Percentiles rank a stretch among this genome's conserved stretches.
Evolutionary conservation across 345 rosid species (phyloP).

Genomic region (Acer campestre): DNA sequence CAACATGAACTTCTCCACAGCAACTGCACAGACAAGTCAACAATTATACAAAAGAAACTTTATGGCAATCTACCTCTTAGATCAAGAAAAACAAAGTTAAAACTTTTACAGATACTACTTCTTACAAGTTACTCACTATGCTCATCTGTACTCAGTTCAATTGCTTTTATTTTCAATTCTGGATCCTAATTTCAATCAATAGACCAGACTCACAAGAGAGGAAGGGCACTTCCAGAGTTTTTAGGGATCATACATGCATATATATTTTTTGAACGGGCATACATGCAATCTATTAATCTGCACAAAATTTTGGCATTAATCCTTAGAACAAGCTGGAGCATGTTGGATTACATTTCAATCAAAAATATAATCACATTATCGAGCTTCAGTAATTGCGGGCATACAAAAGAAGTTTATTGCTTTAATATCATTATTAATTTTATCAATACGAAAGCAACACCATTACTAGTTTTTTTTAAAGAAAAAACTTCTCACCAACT

Average conservation of each 20-base stretch:
- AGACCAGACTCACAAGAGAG: not conserved
- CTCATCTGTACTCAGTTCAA: not conserved
- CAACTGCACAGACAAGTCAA: constrained; percentile 31
- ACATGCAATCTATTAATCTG: no score
- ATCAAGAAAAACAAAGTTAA: not conserved
- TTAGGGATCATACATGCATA: not conserved
- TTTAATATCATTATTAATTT: not conserved
- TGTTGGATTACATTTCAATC: not conserved
- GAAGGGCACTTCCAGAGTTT: not conserved
- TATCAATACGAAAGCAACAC: not conserved
- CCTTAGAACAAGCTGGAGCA: not conserved
- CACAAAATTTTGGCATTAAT: not conserved
- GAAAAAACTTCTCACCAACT: not conserved
- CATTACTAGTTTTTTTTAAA: not conserved
- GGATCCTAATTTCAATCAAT: not conserved
- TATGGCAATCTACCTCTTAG: not conserved
- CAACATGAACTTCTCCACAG: constrained; percentile 55
- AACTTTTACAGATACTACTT: not conserved
- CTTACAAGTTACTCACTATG: not conserved
- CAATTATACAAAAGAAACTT: not conserved
- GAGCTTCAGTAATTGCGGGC: not conserved
- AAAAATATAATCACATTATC: not conserved
- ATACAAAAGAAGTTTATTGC: not conserved
- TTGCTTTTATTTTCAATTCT: not conserved
- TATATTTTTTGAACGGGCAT: no score